Evolutionary conservation across 345 rosid species (phyloP), one percentile per base, ranked within the genome.

Genomic region (Hibiscus syriacus): DNA sequence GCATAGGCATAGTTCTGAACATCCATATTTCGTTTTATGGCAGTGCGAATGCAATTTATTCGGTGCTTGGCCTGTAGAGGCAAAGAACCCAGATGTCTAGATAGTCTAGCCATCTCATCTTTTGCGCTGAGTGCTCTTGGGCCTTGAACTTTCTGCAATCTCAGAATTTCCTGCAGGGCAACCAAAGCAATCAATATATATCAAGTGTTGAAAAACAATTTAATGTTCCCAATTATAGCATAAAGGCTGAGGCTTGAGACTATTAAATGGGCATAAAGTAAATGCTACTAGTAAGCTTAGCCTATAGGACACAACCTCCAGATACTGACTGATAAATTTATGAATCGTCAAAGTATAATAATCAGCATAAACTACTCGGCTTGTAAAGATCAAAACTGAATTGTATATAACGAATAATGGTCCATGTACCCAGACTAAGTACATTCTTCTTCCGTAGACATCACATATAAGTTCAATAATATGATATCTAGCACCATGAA

Each of bases 71-170:
- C 96, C 39, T 84, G 88, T 68, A 94, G 86, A 41, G 98, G 95
- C 55, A 91, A 78, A 53, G 99, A 94, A 64, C 90, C 90, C 57
- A 94, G 79, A 78, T 91, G 99, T 55, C 98, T 86, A 12, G 99
- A 85, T 27, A 94, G 81, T 76, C 99, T 86, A 2, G 95, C 99
- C 95, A 94, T 91, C 89, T 94, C 99, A 59, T 87, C 99, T 76
- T 91, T 94, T 65, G 99, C 99, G 36, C 99, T 89, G 32, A 94
- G 70, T 16, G 97, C 92, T 58, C 89, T 91, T 5, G 98, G 87
- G 12, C 98, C 98, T 66, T 87, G 99, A 23, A 91, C 99, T 78
- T 72, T 89, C 75, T 85, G 99, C 74, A 91, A 80, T 71, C 99
- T 77, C 46, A 78, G 59, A 68, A 94, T 94, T 94, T 94, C 99